Conservation (phyloP, 2,329 filamentous ascomycete genomes). For the Exophiala viscosa region DNA sequence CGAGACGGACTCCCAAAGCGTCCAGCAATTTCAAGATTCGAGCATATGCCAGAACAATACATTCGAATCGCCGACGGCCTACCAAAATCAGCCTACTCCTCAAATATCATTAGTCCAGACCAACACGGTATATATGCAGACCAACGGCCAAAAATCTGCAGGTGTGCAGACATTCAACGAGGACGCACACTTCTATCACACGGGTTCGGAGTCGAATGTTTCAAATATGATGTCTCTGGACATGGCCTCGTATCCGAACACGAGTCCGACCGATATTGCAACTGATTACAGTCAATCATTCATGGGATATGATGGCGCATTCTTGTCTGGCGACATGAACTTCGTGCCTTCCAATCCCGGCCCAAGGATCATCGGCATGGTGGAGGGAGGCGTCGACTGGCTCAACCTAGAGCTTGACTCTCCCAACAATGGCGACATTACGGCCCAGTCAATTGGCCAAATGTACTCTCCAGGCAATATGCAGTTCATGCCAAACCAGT, state of each 20-base stretch:
- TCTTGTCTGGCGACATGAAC: slow-evolving; percentile 16
- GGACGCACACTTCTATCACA: slow-evolving; percentile 7
- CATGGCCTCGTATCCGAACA: slow-evolving; percentile 12
- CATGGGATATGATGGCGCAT: slow-evolving; percentile 12
- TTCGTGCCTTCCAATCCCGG: slow-evolving; percentile 12
- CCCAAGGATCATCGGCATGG: slow-evolving; percentile 17
- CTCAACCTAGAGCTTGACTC: slow-evolving; percentile 19
- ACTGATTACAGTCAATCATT: slow-evolving; percentile 12
- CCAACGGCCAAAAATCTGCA: slow-evolving; percentile 1
- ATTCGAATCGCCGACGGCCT: slow-evolving; percentile 1
- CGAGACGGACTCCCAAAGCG: slow-evolving; percentile 1
- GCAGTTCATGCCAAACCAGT: slow-evolving; percentile 3
- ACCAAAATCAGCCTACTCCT: background rate
- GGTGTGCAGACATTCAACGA: slow-evolving; percentile 1
- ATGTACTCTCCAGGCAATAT: slow-evolving; percentile 4
- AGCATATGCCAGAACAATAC: background rate
- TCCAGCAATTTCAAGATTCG: slow-evolving; percentile 3
- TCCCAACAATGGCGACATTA: slow-evolving; percentile 8
- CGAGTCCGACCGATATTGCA: slow-evolving; percentile 11
- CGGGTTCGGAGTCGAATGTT: slow-evolving; percentile 5
- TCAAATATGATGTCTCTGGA: slow-evolving; percentile 12
- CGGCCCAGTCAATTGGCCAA: slow-evolving; percentile 4
- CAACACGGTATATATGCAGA: background rate
- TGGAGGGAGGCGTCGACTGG: slow-evolving; percentile 14
- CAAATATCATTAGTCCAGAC: background rate